Evolutionary conservation across 164 flowering plant genomes (phyloP), one percentile per base, ranked within the genome.

Genomic region (Litsea cubeba): DNA sequence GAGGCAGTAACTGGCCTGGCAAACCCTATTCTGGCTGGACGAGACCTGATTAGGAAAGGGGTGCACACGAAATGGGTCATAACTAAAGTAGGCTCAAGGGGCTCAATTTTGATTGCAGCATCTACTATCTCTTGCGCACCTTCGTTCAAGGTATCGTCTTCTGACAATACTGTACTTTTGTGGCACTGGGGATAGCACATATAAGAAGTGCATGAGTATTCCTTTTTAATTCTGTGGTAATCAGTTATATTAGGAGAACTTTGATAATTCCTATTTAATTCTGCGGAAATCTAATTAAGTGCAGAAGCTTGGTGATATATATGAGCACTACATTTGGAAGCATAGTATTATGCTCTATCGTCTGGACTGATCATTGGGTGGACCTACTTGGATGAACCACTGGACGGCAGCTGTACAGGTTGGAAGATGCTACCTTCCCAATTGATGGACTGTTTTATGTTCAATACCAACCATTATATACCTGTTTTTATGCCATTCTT

Each of bases 31-130:
- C 72, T 77, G 77, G 97, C 98, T n/a, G 99, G 98, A 54, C 83
- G 88, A 75, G 85, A 88, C 79, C 83, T 95, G 86, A 91, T 95
- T 26, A 86, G 72, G 74, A 82, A 82, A 77, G 97, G 94, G 40
- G 66, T 76, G 50, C 88, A 84, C 11, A 88, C 95, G n/a, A 93
- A 91, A 79, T 95, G 99, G 98, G 97, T 93, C 76, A 87, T 93
- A 67, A 81, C 93, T 49, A 95, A 95, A 81, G 88, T 93, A 95
- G 99, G 99, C 50, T 65, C 92, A 7, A 89, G 77, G 79, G 99
- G 99, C 67, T 95, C 99, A 54, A 81, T 93, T 76, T 70, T 93
- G 72, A 83, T 93, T 63, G 82, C 93, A 20, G 71, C 6, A 70
- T 88, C 95, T 65, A 86, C 89, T 73, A 82, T 92, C 60, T 81